Evolutionary conservation across 257 asterid species (phyloP).

Genomic region (Ilex asprella): DNA sequence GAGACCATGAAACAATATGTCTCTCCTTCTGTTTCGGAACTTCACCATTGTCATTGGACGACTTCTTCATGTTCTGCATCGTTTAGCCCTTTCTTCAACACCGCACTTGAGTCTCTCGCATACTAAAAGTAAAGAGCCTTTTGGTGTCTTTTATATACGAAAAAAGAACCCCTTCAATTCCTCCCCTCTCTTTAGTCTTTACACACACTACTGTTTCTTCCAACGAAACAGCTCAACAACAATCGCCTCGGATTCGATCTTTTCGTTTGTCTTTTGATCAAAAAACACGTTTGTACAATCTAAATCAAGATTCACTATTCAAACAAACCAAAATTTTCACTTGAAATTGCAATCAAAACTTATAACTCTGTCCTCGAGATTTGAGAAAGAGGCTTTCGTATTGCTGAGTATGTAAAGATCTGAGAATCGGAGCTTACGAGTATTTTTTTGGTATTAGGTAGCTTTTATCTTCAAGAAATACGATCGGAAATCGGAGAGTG

Average conservation of each 20-base stretch:
- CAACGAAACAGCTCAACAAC: conserved; percentile 33
- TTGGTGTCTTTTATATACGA: conserved; percentile 27
- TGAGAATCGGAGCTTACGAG: not conserved
- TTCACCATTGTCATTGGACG: conserved; percentile 27
- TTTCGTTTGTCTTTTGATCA: conserved; percentile 12
- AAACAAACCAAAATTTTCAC: conserved; percentile 5
- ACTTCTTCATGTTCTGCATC: conserved; percentile 65
- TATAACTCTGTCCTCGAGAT: conserved; percentile 44
- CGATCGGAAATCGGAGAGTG: not conserved
- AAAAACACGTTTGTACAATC: too few relatives aligned
- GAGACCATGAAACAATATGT: conserved; percentile 98
- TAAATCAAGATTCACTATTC: too few relatives aligned
- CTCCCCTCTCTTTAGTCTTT: conserved; percentile 29
- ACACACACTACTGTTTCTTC: conserved; percentile 43
- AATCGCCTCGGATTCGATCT: conserved; percentile 56
- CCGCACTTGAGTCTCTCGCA: conserved; percentile 46
- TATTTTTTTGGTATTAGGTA: too few relatives aligned
- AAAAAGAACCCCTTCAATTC: not conserved
- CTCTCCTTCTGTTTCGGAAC: conserved; percentile 73
- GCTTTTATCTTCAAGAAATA: too few relatives aligned
- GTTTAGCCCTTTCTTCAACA: conserved; percentile 21
- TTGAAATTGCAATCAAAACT: conserved; percentile 5
- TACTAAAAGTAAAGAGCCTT: conserved; percentile 48
- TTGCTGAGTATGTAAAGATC: not conserved
- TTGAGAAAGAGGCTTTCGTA: conserved; percentile 21